These are phyloP conservation scores for Candida yuanshanica DNA, from an alignment of 805 yeast genomes.

Conservation along the genomic window DNA sequence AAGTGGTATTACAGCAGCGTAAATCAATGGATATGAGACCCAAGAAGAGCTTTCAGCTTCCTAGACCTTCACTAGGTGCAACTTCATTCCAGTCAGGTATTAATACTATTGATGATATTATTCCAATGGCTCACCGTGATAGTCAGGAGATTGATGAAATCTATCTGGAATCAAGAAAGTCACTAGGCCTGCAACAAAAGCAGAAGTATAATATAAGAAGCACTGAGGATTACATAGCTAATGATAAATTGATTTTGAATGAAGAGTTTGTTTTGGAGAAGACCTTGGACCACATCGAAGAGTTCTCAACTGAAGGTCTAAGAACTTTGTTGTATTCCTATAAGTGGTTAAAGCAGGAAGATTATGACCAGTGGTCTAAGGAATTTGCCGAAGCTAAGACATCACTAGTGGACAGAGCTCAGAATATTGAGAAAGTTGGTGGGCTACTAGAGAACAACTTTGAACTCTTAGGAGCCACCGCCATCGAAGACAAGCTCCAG, in stretches of 20 bases:
- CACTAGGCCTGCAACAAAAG: slow-evolving; percentile 54
- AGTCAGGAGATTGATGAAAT: slow-evolving; percentile 50
- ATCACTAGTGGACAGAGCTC: slow-evolving; percentile 60
- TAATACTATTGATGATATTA: slow-evolving; percentile 45
- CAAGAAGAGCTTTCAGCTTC: slow-evolving; percentile 28
- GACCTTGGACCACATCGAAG: slow-evolving; percentile 87
- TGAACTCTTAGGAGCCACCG: slow-evolving; percentile 83
- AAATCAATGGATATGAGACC: slow-evolving; percentile 35
- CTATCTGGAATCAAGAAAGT: slow-evolving; percentile 45
- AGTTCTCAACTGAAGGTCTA: slow-evolving; percentile 90
- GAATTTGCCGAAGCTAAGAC: slow-evolving; percentile 74
- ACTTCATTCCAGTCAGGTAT: slow-evolving; percentile 19
- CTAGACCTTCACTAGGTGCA: slow-evolving; percentile 27
- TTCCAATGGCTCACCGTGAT: slow-evolving; percentile 37
- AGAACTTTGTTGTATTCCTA: slow-evolving; percentile 84
- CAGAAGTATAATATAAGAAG: slow-evolving; percentile 39
- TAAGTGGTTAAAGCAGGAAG: slow-evolving; percentile 56
- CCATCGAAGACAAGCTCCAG: slow-evolving; percentile 94
- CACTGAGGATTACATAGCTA: slow-evolving; percentile 33
- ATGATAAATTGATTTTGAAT: slow-evolving; percentile 56
- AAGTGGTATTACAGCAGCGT: slow-evolving; percentile 55
- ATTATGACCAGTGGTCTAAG: slow-evolving; percentile 60
- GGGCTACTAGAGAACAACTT: slow-evolving; percentile 63
- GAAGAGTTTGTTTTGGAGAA: slow-evolving; percentile 76
- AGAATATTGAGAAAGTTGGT: slow-evolving; percentile 67